Evolutionary conservation across 2,329 filamentous ascomycete genomes (phyloP).

Genomic region (Sarocladium kiliense): DNA sequence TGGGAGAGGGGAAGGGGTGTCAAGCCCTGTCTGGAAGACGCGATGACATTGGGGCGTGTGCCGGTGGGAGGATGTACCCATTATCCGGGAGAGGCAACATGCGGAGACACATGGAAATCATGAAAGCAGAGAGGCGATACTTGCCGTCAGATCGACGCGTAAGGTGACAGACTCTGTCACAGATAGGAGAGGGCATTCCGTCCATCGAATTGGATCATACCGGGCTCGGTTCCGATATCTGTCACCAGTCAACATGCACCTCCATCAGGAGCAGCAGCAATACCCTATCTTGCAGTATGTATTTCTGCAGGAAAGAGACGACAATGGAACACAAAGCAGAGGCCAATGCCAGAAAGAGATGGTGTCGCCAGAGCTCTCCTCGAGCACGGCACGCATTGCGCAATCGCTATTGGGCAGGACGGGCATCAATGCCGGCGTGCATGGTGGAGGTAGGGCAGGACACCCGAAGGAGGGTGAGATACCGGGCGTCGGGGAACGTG

Average conservation of each 20-base stretch:
- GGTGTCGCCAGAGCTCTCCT: neutral
- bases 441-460: neutral
- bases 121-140: neutral
- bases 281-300: neutral
- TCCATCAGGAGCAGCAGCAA: too few species aligned
- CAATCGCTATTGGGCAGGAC: neutral
- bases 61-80: neutral
- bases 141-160: neutral
- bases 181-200: neutral
- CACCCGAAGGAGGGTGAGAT: neutral
- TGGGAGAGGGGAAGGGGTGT: neutral
- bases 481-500: neutral
- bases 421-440: slow-evolving; percentile 7
- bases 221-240: neutral
- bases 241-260: neutral
- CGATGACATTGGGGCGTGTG: neutral
- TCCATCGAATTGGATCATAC: neutral
- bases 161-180: neutral
- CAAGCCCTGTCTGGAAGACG: neutral
- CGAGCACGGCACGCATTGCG: slow-evolving; percentile 7
- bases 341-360: neutral
- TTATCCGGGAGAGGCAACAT: neutral
- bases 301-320: neutral
- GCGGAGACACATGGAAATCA: neutral
- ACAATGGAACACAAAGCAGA: neutral